A percentile compares a stretch with the other conserved stretches of the same genome.
phyloP scores from a whole-genome alignment of 768 basidiomycete species.

The Holtermanniella nyarrowii region DNA sequence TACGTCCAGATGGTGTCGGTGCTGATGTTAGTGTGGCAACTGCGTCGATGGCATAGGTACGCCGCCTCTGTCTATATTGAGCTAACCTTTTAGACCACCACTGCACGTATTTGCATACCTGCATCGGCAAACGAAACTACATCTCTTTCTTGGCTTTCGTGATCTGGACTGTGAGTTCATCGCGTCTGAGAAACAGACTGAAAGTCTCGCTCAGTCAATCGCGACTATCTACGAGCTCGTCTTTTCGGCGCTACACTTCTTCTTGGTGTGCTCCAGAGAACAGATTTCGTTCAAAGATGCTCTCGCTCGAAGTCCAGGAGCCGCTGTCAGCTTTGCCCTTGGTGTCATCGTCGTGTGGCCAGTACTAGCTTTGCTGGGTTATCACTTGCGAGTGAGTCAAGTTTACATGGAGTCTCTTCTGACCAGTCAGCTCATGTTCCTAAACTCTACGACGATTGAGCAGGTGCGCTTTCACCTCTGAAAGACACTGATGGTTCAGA shows the following conservation, averaged over 20 bases:
- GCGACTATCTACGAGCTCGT: conserved; percentile 65
- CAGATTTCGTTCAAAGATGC: conserved; percentile 48
- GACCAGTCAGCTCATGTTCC: conserved; percentile 49
- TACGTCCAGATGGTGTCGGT: conserved; percentile 38
- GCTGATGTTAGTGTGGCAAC: conserved; percentile 67
- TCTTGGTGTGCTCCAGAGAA: conserved; percentile 52
- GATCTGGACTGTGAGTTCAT: conserved; percentile 55
- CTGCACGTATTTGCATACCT: conserved; percentile 65
- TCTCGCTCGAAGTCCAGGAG: conserved; percentile 54
- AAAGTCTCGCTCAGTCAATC: conserved; percentile 49
- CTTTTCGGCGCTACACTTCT: conserved; percentile 74
- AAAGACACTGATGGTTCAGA: conserved; percentile 45
- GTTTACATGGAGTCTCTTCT: neutral
- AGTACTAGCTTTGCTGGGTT: conserved; percentile 62
- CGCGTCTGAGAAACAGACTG: neutral
- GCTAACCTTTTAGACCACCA: conserved; percentile 31
- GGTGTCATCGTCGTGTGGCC: conserved; percentile 71
- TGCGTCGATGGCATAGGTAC: conserved; percentile 94
- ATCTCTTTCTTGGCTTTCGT: conserved; percentile 82
- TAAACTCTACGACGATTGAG: conserved; percentile 93
- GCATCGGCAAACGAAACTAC: conserved; percentile 89
- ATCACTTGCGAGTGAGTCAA: conserved; percentile 70
- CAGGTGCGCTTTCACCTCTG: conserved; percentile 51
- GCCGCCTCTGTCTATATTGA: conserved; percentile 47
- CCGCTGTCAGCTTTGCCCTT: conserved; percentile 67